phyloP scores from a whole-genome alignment of 257 asterid species.

The Penstemon newberryi region DNA sequence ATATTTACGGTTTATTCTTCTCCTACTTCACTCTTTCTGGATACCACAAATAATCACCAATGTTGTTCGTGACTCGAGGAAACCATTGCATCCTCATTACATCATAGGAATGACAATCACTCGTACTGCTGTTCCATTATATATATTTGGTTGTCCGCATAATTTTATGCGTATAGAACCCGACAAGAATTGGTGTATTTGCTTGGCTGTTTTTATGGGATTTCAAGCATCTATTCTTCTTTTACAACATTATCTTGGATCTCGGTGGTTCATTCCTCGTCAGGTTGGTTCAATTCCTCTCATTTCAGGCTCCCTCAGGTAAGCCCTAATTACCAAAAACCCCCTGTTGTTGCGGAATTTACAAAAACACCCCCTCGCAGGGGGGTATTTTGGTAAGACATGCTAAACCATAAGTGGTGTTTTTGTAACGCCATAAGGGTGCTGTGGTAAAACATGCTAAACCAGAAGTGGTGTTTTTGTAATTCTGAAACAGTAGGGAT shows the following conservation, averaged over 20 bases:
- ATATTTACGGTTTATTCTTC: constrained; percentile 67
- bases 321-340: no score
- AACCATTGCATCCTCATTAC: constrained; percentile 92
- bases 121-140: constrained; percentile 83
- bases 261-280: constrained; percentile 93
- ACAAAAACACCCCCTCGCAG: no score
- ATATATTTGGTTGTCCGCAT: constrained; percentile 86
- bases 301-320: neutral
- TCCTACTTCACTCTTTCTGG: constrained; percentile 93
- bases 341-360: no score
- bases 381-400: no score
- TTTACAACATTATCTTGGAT: constrained; percentile 88
- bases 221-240: constrained; percentile 77
- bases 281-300: constrained; percentile 52
- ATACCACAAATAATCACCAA: constrained; percentile 84
- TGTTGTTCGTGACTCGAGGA: constrained; percentile 82
- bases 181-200: constrained; percentile 69
- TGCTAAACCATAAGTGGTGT: no score
- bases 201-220: constrained; percentile 68
- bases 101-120: constrained; percentile 84
- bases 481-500: no score
- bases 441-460: no score
- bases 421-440: no score
- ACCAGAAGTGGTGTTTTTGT: no score
- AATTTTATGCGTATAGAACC: constrained; percentile 95